These are phyloP conservation scores for Talaromyces wortmannii DNA, from an alignment of 495 filamentous ascomycete genomes.

Conservation along the genomic window DNA sequence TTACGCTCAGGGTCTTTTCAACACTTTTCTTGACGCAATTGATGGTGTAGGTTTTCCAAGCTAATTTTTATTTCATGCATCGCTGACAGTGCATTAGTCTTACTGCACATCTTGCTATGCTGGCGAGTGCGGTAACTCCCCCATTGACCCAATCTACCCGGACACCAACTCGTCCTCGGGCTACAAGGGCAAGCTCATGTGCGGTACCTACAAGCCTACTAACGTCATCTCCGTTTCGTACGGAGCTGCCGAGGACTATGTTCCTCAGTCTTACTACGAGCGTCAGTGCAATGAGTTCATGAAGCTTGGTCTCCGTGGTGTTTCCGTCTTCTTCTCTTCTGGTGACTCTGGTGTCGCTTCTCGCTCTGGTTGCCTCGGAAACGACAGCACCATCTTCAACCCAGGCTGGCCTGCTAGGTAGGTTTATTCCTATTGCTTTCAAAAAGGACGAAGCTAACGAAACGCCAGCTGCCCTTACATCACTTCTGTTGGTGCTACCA, in stretches of 20 bases:
- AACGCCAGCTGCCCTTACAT: constrained; percentile 41
- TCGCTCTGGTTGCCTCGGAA: constrained; percentile 31
- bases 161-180: constrained; percentile 38
- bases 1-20: constrained; percentile 30
- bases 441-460: constrained; percentile 53
- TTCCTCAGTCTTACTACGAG: constrained; percentile 44
- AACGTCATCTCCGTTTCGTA: constrained; percentile 59
- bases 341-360: constrained; percentile 55
- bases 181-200: constrained; percentile 53
- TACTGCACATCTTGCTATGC: constrained; percentile 14
- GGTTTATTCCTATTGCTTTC: constrained; percentile 11
- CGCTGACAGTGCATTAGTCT: background rate
- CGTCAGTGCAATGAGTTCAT: constrained; percentile 53
- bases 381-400: constrained; percentile 33
- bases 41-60: constrained; percentile 27
- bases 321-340: constrained; percentile 53
- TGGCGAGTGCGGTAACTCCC: constrained; percentile 8
- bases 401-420: constrained; percentile 43
- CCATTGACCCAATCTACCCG: constrained; percentile 46
- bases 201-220: constrained; percentile 52
- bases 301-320: constrained; percentile 60
- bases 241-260: constrained; percentile 40
- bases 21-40: constrained; percentile 49
- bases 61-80: background rate
- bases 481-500: constrained; percentile 44